phyloP scores from a whole-genome alignment of 108 stramenopile species.

The Cyclostephanos invisitatus region DNA sequence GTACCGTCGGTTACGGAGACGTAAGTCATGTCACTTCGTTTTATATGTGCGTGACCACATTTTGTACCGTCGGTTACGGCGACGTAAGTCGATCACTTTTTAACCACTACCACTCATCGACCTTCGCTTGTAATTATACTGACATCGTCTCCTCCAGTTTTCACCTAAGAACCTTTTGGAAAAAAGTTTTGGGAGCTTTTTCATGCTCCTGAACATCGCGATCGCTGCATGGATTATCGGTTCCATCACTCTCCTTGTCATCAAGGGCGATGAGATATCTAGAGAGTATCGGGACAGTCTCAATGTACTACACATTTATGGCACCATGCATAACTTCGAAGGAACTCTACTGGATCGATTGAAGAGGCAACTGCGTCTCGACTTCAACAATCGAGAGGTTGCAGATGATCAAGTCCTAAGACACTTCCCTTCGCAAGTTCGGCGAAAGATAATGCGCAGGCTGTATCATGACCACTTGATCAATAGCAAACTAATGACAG shows the following conservation, averaged over 20 bases:
- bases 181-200: constrained; percentile 43
- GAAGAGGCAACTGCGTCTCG: constrained; percentile 44
- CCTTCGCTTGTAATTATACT: not conserved
- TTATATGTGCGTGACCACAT: constrained; percentile 57
- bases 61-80: constrained; percentile 45
- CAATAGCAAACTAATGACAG: constrained; percentile 49
- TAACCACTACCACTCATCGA: not conserved
- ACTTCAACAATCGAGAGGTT: constrained; percentile 55
- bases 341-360: constrained; percentile 26
- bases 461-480: constrained; percentile 44
- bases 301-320: constrained; percentile 32
- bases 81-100: not conserved
- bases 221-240: constrained; percentile 55
- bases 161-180: constrained; percentile 40
- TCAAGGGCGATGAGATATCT: constrained; percentile 56
- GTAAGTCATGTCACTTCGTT: constrained; percentile 50
- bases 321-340: constrained; percentile 51
- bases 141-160: not conserved
- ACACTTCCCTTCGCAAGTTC: constrained; percentile 52
- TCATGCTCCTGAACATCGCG: constrained; percentile 53
- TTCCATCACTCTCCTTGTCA: constrained; percentile 53
- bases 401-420: constrained; percentile 55
- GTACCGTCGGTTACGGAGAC: constrained; percentile 39
- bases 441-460: constrained; percentile 52
- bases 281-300: constrained; percentile 55